Evolutionary conservation across 176 grass and related monocot genomes (phyloP).

Genomic region (Bothriochloa decipiens): DNA sequence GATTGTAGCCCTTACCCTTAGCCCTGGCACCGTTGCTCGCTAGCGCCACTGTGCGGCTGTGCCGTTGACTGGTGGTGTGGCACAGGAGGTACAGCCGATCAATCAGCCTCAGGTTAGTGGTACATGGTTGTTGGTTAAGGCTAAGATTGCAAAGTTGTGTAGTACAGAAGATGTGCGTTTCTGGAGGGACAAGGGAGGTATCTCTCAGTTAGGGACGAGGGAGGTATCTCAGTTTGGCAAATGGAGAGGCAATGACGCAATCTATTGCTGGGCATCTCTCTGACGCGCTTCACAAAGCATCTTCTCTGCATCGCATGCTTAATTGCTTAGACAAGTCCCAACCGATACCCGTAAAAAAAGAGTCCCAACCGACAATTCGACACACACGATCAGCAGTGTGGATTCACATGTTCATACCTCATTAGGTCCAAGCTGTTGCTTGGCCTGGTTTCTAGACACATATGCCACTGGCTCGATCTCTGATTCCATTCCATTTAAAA

Average conservation of each 20-base stretch:
- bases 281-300: background rate
- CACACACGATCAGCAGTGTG: background rate
- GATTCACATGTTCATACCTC: background rate
- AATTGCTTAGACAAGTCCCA: background rate
- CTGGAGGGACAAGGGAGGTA: conserved; percentile 24
- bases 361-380: background rate
- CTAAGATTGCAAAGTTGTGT: background rate
- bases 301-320: background rate
- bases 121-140: background rate
- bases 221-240: conserved; percentile 16
- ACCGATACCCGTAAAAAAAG: too few relatives aligned
- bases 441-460: background rate
- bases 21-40: too few relatives aligned
- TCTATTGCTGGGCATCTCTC: background rate
- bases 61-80: too few relatives aligned
- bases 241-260: conserved; percentile 31
- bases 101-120: too few relatives aligned
- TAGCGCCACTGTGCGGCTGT: too few relatives aligned
- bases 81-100: too few relatives aligned
- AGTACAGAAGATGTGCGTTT: background rate
- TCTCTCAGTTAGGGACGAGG: conserved; percentile 19
- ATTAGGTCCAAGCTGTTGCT: background rate
- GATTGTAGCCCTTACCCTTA: too few relatives aligned
- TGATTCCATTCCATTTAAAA: background rate
- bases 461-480: background rate